These are phyloP conservation scores for Leptomonas pyrrhocoris DNA, from an alignment of 208 protist species.

Conservation along the genomic window DNA sequence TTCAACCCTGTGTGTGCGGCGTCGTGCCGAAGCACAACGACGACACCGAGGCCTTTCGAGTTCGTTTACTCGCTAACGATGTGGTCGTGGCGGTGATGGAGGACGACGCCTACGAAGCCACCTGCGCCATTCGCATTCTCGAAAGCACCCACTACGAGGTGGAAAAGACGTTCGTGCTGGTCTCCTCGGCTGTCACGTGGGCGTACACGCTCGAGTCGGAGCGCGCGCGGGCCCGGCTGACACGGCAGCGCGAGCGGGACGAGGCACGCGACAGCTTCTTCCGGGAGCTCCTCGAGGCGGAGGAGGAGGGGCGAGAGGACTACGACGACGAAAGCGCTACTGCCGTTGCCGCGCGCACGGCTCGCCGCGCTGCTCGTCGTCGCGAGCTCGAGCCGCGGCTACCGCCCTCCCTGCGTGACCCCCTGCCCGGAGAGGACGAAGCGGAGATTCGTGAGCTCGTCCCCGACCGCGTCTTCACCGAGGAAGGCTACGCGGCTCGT, in stretches of 20 bases:
- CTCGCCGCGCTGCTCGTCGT: constrained; percentile 15
- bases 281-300: constrained; percentile 50
- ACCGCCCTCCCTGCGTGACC: constrained; percentile 30
- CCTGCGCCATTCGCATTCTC: constrained; percentile 83
- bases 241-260: constrained; percentile 44
- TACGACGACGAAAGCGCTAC: constrained; percentile 31
- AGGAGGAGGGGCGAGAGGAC: constrained; percentile 17
- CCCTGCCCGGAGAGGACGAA: constrained; percentile 38
- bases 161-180: constrained; percentile 92
- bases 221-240: constrained; percentile 40
- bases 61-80: constrained; percentile 74
- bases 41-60: constrained; percentile 62
- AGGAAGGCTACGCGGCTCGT: constrained; percentile 87
- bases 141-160: constrained; percentile 84
- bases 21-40: constrained; percentile 76
- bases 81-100: constrained; percentile 86
- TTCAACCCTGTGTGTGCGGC: constrained; percentile 48
- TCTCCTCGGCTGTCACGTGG: constrained; percentile 89
- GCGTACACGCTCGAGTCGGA: constrained; percentile 70
- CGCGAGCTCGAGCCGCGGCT: constrained; percentile 23
- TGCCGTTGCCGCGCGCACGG: constrained; percentile 20
- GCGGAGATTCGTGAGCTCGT: constrained; percentile 61
- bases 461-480: constrained; percentile 70
- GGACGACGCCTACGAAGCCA: constrained; percentile 82
- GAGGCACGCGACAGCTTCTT: constrained; percentile 42